Evolutionary conservation across 306 rosid species (phyloP), one percentile per base, ranked within the genome.

Genomic region (Medicago ruthenica): DNA sequence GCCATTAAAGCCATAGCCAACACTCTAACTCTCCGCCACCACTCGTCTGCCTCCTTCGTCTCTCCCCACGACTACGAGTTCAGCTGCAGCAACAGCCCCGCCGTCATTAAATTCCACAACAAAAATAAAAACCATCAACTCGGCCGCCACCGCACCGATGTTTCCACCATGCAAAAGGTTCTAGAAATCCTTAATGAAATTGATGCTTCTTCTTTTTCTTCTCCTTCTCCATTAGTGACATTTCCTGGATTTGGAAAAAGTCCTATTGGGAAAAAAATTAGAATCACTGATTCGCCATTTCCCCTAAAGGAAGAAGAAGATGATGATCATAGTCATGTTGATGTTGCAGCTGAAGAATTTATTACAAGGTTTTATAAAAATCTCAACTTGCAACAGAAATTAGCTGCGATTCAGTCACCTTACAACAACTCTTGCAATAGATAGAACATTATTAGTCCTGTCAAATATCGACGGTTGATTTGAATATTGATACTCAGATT

Each of bases 81-180:
- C 87, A 95, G 99, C 84, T 95, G 99, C 87, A 92, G 91, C 77
- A 92, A 90, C 76, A 89, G 86, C 83, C 99, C 98, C 4, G 89
- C 90, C 15, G 1, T 64, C 36, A 3, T 6, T 4, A 88, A 87
- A 62, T 83, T 85, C 12, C 6, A 22, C 27, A 15, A 21, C 70
- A 66, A 79, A 58, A 51, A 77, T 9, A 75, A 84, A 69, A 60
- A 21, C 72, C 74, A 62, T 36, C 31, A n/a, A 20, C 59, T 8
- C 57, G 79, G 17, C 70, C 80, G 63, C 78, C 60, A 39, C 85
- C 82, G 68, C 78, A 87, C 85, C 77, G 95, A 92, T 72, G 88
- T 81, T 27, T 69, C 50, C 24, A 82, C 94, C 17, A 87, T 88
- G 13, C 94, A 88, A 70, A 87, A 80, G 77, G 87, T 89, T 11